Percentiles rank a stretch among this genome's conserved stretches.
phyloP scores from a whole-genome alignment of 106 monocot species.

The Phalaenopsis equestris region DNA sequence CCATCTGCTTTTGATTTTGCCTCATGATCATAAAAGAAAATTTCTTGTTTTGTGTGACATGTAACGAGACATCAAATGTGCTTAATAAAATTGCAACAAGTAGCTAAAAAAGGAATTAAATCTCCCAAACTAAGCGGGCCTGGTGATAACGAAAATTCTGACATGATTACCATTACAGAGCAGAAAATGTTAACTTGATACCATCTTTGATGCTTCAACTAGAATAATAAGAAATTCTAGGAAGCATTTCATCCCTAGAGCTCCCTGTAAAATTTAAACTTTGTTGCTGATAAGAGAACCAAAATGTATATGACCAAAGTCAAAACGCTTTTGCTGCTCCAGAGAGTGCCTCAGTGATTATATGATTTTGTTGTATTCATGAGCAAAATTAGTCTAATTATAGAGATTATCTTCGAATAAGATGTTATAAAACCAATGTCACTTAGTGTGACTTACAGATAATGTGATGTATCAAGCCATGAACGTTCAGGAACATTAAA shows the following conservation, averaged over 20 bases:
- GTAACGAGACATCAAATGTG: background rate
- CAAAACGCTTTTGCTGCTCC: conserved; percentile 65
- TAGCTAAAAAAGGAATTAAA: background rate
- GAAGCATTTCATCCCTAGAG: conserved; percentile 87
- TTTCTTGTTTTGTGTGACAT: too few relatives aligned
- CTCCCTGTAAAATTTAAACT: conserved; percentile 70
- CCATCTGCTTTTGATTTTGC: too few relatives aligned
- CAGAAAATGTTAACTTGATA: conserved; percentile 1
- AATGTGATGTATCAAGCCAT: conserved; percentile 37
- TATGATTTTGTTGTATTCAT: background rate
- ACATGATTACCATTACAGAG: background rate
- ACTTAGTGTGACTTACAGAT: conserved; percentile 29
- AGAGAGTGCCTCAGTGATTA: conserved; percentile 23
- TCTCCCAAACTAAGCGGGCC: background rate
- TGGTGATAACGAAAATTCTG: conserved; percentile 1
- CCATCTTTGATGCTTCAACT: conserved; percentile 67
- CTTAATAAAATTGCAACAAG: background rate
- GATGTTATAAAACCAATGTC: background rate
- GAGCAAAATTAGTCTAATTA: background rate
- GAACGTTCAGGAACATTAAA: conserved; percentile 45
- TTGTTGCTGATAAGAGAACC: conserved; percentile 27
- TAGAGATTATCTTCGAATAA: background rate
- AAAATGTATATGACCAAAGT: conserved; percentile 76
- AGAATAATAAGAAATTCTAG: conserved; percentile 59
- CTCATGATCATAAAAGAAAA: too few relatives aligned